These are phyloP conservation scores for Coprinopsis cinerea DNA, from an alignment of 768 basidiomycete genomes.

Conservation along the genomic window DNA sequence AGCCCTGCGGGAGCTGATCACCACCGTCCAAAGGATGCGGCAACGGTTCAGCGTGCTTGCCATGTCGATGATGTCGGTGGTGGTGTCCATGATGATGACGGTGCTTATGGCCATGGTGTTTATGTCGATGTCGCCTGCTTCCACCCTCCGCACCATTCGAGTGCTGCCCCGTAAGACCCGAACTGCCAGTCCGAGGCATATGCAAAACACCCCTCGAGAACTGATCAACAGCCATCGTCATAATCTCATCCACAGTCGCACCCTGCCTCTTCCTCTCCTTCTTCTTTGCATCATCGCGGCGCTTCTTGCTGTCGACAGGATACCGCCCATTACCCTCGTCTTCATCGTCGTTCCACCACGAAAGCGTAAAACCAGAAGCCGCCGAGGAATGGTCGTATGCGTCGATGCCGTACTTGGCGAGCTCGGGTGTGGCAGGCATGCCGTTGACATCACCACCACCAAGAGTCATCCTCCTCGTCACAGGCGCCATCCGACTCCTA, in stretches of 20 bases:
- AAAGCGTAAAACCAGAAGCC: background rate
- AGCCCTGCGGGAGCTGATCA: slow-evolving; percentile 16
- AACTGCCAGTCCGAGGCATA: slow-evolving; percentile 45
- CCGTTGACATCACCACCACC: slow-evolving; percentile 5
- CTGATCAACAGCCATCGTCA: slow-evolving; percentile 62
- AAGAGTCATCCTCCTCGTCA: slow-evolving; percentile 14
- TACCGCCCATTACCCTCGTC: background rate
- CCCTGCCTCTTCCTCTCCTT: slow-evolving; percentile 24
- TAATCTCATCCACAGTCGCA: slow-evolving; percentile 48
- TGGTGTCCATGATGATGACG: background rate
- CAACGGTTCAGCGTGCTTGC: background rate
- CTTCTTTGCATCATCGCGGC: background rate
- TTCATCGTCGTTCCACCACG: slow-evolving; percentile 1
- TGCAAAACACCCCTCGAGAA: slow-evolving; percentile 66
- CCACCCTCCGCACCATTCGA: background rate
- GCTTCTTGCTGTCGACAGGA: background rate
- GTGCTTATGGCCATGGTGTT: background rate
- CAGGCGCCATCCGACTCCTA: slow-evolving; percentile 12
- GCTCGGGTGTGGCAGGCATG: slow-evolving; percentile 2
- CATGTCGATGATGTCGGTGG: slow-evolving; percentile 1
- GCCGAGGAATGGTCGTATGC: background rate
- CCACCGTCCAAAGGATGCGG: background rate
- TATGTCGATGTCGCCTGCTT: background rate
- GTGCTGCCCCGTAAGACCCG: background rate
- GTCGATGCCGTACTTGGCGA: background rate